These are phyloP conservation scores for Xylaria arbuscula DNA, from an alignment of 2,329 filamentous ascomycete species.

Conservation along the genomic window DNA sequence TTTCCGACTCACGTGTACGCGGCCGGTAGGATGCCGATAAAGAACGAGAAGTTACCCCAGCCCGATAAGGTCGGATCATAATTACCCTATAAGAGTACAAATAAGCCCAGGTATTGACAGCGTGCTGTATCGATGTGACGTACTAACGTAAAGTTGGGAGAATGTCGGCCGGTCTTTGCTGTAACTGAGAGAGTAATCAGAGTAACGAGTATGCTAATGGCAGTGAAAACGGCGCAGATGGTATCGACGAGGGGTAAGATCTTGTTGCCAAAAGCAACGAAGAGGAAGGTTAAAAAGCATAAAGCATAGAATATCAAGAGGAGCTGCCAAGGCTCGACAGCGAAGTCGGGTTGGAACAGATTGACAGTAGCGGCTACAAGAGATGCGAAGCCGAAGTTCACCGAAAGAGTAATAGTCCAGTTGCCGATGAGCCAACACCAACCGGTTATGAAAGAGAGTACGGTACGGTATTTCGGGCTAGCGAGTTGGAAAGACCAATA, in stretches of 20 bases:
- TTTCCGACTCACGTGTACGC: slow-evolving; percentile 59
- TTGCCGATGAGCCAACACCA: slow-evolving; percentile 65
- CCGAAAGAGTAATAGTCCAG: slow-evolving; percentile 64
- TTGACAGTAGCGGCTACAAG: slow-evolving; percentile 63
- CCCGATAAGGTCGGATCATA: slow-evolving; percentile 67
- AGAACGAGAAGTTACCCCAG: slow-evolving; percentile 70
- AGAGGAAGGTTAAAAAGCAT: slow-evolving; percentile 64
- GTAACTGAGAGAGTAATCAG: slow-evolving; percentile 66
- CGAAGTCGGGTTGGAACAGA: slow-evolving; percentile 66
- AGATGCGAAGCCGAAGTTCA: slow-evolving; percentile 67
- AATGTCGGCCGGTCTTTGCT: slow-evolving; percentile 65
- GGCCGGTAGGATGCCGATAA: slow-evolving; percentile 69
- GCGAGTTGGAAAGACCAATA: slow-evolving; percentile 66
- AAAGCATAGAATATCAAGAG: slow-evolving; percentile 72
- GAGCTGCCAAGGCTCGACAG: slow-evolving; percentile 66
- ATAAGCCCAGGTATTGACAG: slow-evolving; percentile 1
- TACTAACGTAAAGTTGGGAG: slow-evolving; percentile 60
- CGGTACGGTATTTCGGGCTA: slow-evolving; percentile 54
- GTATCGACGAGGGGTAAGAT: slow-evolving; percentile 70
- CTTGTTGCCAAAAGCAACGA: slow-evolving; percentile 67
- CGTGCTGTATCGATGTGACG: slow-evolving; percentile 17
- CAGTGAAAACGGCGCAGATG: slow-evolving; percentile 66
- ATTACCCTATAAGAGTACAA: slow-evolving; percentile 52
- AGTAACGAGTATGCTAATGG: slow-evolving; percentile 66
- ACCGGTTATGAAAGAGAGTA: slow-evolving; percentile 63